Evolutionary conservation across 192 early-diverging fungal genomes (phyloP).

Genomic region (Coemansia sp.): DNA sequence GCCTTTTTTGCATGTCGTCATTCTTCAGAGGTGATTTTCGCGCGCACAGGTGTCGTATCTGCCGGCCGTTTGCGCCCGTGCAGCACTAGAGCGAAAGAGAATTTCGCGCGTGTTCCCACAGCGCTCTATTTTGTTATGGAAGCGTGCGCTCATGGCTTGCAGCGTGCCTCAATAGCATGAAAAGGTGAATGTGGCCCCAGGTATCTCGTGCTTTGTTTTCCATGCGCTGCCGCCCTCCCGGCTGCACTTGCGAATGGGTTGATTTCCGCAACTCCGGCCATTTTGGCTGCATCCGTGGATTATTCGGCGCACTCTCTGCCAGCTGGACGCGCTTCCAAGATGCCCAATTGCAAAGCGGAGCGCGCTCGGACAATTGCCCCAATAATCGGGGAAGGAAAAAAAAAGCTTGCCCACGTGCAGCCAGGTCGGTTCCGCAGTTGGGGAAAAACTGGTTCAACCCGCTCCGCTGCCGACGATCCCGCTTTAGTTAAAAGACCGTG

Average conservation of each 20-base stretch:
- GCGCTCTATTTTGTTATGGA: neutral
- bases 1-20: neutral
- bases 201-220: neutral
- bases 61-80: neutral
- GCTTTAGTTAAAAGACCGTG: no score
- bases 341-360: no score
- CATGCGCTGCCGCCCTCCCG: neutral
- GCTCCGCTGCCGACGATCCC: no score
- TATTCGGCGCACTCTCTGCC: no score
- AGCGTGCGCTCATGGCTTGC: slow-evolving; percentile 7
- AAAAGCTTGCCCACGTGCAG: no score
- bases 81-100: neutral
- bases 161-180: neutral
- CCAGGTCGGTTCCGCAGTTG: no score
- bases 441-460: no score
- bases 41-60: neutral
- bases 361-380: no score
- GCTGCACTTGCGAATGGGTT: neutral
- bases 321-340: no score
- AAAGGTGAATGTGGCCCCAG: neutral
- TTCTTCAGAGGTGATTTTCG: slow-evolving; percentile 3
- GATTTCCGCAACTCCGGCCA: no score
- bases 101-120: neutral
- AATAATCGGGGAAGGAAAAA: no score
- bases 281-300: no score